Evolutionary conservation across 805 yeast genomes (phyloP), one percentile per base, ranked within the genome.

Genomic region (Suhomyces sp.): DNA sequence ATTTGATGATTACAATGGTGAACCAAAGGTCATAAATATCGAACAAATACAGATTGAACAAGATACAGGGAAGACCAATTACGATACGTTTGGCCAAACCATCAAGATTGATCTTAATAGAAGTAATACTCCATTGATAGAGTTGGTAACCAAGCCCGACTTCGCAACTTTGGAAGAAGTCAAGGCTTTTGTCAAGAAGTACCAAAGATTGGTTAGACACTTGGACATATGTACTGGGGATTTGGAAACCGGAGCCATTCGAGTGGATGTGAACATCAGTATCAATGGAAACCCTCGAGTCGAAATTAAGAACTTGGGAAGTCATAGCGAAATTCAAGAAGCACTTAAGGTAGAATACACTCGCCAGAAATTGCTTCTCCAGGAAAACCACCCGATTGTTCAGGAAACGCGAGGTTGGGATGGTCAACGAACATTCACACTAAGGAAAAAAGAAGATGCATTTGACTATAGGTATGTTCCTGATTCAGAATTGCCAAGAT

Each of bases 231-330:
- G 95, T 45, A 72, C 91, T 0, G 98, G 96, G 11, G 96, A 90
- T 47, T 68, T 93, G 53, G 98, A 93, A 53, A 79, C 88, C 1
- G 98, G 98, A 5, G 93, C 97, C 0, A 83, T 93, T 74, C 72
- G 98, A 50, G 93, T 91, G 4, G 98, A 93, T 53, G 98, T 88
- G 7, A 93, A 93, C 47, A 74, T 93, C n/a, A 84, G 95, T 16
- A 79, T 91, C 5, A 76, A 77, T 42, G 75, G 73, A 12, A 79
- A 82, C 37, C 70, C 79, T 26, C 62, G 98, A 40, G 88, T 91
- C 15, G 98, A 93, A 51, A 73, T 93, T 50, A 93, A 93, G 56
- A 93, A 93, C 57, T 64, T 93, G 47, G 84, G 95, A 7, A 86
- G 90, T 19, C 81, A 88, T 0, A 74, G 87, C 11, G 90, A 95